These are phyloP conservation scores for Ilex paraguariensis DNA, from an alignment of 305 asterid genomes.

Conservation along the genomic window DNA sequence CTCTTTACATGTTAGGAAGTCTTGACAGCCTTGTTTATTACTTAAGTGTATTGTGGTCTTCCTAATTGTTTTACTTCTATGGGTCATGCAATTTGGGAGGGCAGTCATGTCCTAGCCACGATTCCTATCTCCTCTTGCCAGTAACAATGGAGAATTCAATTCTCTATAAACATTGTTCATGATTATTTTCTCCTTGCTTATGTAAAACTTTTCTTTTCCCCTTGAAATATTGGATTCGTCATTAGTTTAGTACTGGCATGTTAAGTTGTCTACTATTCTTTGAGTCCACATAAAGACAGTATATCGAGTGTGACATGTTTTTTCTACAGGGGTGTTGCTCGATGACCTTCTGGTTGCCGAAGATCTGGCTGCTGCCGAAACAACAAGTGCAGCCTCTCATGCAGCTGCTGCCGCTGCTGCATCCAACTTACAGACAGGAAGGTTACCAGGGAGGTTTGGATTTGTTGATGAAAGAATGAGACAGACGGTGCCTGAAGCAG, in stretches of 20 bases:
- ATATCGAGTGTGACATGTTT: not conserved
- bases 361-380: slow-evolving; percentile 96
- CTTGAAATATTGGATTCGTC: no score
- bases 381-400: slow-evolving; percentile 89
- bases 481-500: slow-evolving; percentile 45
- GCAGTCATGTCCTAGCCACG: no score
- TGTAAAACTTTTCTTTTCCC: not conserved
- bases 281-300: not conserved
- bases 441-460: slow-evolving; percentile 68
- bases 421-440: slow-evolving; percentile 55
- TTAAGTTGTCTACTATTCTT: not conserved
- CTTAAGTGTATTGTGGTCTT: no score
- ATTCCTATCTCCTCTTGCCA: no score
- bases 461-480: slow-evolving; percentile 65
- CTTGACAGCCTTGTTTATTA: no score
- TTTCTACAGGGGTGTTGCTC: slow-evolving; percentile 64
- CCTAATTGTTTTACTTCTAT: no score
- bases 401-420: slow-evolving; percentile 94
- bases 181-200: not conserved
- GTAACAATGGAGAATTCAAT: not conserved
- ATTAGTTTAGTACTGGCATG: no score
- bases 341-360: slow-evolving; percentile 97
- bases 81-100: no score
- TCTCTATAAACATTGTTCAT: not conserved
- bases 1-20: no score